Conservation (phyloP, 441 rosid species). For the Croton setiger region DNA sequence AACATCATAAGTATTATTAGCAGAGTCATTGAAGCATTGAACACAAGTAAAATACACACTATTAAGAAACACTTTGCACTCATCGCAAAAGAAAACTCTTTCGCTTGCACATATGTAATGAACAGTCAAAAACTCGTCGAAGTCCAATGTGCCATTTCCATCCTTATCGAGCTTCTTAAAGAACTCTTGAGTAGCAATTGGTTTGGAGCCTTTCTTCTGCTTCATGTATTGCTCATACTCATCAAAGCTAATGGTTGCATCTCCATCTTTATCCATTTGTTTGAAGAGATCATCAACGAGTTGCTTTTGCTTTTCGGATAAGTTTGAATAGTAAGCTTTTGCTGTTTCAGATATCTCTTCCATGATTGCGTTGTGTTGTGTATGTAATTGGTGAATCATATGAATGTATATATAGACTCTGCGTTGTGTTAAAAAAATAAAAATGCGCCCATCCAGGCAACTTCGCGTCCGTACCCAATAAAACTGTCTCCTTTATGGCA, state of each 20-base stretch:
- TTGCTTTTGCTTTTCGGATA: not conserved
- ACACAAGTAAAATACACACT: constrained; percentile 11
- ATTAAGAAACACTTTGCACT: not conserved
- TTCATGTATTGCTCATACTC: not conserved
- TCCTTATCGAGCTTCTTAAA: constrained; percentile 1
- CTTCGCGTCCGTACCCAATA: too few species aligned
- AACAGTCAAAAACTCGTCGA: constrained; percentile 5
- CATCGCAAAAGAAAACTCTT: not conserved
- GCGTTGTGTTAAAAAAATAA: too few species aligned
- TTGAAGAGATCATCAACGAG: not conserved
- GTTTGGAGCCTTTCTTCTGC: not conserved
- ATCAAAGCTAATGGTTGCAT: not conserved
- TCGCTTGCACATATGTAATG: not conserved
- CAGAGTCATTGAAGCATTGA: not conserved
- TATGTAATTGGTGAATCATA: too few species aligned
- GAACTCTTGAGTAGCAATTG: not conserved
- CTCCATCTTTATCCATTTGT: not conserved
- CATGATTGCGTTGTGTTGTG: too few species aligned
- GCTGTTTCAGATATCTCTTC: constrained; percentile 1
- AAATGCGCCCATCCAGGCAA: too few species aligned
- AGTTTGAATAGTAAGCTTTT: not conserved
- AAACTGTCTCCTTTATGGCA: too few species aligned
- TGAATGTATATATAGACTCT: too few species aligned
- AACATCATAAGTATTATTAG: not conserved
- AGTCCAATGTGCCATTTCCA: not conserved